phyloP scores from a whole-genome alignment of 345 rosid genomes.

The Aquilaria yunnanensis region DNA sequence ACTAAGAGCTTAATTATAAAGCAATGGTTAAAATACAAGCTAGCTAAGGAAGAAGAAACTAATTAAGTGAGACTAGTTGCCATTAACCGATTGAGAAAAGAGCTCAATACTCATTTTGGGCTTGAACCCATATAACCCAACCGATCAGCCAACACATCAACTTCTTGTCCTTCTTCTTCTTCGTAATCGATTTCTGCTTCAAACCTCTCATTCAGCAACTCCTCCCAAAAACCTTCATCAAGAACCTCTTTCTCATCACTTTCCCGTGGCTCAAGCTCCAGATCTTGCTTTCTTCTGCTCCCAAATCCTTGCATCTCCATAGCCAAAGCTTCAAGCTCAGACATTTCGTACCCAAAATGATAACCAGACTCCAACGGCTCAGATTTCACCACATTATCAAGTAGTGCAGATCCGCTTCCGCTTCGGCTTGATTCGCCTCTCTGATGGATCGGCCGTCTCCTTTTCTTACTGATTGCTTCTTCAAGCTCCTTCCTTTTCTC shows the following conservation, averaged over 20 bases:
- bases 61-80: neutral
- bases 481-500: constrained; percentile 47
- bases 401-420: constrained; percentile 1
- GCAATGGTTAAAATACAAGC: neutral
- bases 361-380: constrained; percentile 39
- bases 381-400: constrained; percentile 23
- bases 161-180: constrained; percentile 32
- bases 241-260: constrained; percentile 26
- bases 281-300: constrained; percentile 23
- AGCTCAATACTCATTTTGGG: constrained; percentile 9
- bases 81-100: neutral
- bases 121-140: constrained; percentile 48
- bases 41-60: constrained; percentile 1
- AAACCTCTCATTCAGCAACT: constrained; percentile 38
- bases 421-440: constrained; percentile 17
- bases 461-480: constrained; percentile 43
- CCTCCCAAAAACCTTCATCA: constrained; percentile 69
- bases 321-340: constrained; percentile 84
- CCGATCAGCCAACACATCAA: constrained; percentile 34
- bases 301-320: constrained; percentile 79
- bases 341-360: constrained; percentile 29
- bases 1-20: neutral
- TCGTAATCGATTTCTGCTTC: constrained; percentile 35
- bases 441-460: constrained; percentile 36
- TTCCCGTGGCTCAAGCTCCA: constrained; percentile 19